Base-by-base conservation (phyloP, 1,284 basidiomycete species). In the Pseudozyma pruni region DNA sequence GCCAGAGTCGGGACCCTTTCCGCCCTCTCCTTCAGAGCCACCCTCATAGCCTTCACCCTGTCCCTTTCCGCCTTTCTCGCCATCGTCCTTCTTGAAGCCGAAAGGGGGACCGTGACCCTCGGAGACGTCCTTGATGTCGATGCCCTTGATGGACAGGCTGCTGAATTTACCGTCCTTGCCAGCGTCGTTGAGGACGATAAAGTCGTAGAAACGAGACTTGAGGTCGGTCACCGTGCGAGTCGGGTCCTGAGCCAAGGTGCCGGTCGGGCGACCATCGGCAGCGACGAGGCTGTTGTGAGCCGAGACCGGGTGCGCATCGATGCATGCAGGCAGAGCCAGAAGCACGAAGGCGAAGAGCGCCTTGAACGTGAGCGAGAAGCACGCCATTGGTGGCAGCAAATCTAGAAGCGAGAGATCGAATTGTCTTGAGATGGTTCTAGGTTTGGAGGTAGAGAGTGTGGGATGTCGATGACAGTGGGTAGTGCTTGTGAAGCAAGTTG, bases 141-240 rank as follows among this genome's bases (percentile, higher is more conserved):
- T 14, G 20, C 29, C 49, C 8, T 63, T 47, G 35, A 63, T 35
- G n/a, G 35, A 45, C 27, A 48, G 33, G 11, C 33, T 23, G 7
- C 27, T 14, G 13, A 22, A 31, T 14, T 6, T 7, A 11, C 43
- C 48, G 17, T 20, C 49, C 20, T 56, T 53, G 35, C 35, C 60
- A 23, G 40, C 44, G 31, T 38, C 53, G 20, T 47, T 10, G 23
- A 57, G 3, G 34, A 63, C 13, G 19, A 63, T 35, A 23, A 57
- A 43, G 33, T 56, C 60, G 40, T 48, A 53, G 35, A 39, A 48
- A 16, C 60, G 53, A 44, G 31, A 31, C 46, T 50, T 46, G 47
- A 61, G 51, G 39, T 43, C 29, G 50, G 27, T 37, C 19, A 41
- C 20, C 11, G 25, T 9, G 32, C 38, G 33, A 25, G 17, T 8